Conservation (phyloP, 768 basidiomycete species). For the Lactarius quietus region DNA sequence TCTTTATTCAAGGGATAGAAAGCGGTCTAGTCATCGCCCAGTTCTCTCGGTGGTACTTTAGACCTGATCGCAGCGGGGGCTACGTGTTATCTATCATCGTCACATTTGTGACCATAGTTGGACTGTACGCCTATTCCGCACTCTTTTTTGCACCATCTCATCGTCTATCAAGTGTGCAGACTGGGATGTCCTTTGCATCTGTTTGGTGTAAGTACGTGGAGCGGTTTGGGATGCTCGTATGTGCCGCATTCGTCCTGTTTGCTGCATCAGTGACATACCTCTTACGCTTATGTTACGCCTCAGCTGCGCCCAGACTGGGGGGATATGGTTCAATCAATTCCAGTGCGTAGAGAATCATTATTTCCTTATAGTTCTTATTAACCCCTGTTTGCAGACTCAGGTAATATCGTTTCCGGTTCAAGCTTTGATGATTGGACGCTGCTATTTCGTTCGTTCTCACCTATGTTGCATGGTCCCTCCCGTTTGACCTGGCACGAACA, state of each 20-base stretch:
- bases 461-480: background rate
- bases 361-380: background rate
- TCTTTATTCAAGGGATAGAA: conserved; percentile 5
- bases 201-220: conserved; percentile 7
- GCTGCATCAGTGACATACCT: background rate
- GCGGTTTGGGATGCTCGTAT: background rate
- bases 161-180: conserved; percentile 4
- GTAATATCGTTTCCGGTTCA: conserved; percentile 11
- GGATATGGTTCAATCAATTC: background rate
- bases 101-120: conserved; percentile 6
- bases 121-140: conserved; percentile 5
- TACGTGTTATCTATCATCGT: background rate
- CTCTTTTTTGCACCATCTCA: background rate
- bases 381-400: background rate
- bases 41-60: conserved; percentile 12
- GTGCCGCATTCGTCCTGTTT: background rate
- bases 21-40: conserved; percentile 13
- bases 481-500: background rate
- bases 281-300: background rate
- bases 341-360: background rate
- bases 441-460: conserved; percentile 13
- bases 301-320: background rate
- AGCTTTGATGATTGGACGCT: conserved; percentile 13
- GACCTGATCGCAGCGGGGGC: background rate
- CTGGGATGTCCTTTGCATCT: conserved; percentile 6